Percentiles rank a stretch among this genome's conserved stretches.
Evolutionary conservation across 495 filamentous ascomycete genomes (phyloP).

Genomic region (Aspergillus ostianus): DNA sequence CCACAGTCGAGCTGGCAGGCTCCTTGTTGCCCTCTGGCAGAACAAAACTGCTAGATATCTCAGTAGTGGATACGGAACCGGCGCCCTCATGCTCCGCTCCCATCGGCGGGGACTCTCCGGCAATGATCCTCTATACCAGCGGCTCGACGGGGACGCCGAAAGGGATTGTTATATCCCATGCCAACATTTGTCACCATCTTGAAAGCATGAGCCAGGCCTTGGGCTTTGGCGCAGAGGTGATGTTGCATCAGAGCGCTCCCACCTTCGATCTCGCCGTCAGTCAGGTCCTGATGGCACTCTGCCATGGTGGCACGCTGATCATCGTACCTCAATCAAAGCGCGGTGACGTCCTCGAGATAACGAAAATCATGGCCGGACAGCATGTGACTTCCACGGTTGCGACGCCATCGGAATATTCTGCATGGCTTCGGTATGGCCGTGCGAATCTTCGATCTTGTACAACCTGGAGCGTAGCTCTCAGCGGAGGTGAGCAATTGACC

Average conservation of each 20-base stretch:
- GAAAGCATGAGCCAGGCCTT: slow-evolving; percentile 23
- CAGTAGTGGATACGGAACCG: background rate
- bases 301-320: slow-evolving; percentile 34
- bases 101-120: slow-evolving; percentile 16
- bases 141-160: slow-evolving; percentile 40
- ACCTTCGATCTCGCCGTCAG: slow-evolving; percentile 35
- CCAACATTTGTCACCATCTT: slow-evolving; percentile 29
- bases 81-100: background rate
- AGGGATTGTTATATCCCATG: slow-evolving; percentile 36
- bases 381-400: slow-evolving; percentile 37
- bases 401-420: slow-evolving; percentile 42
- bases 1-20: background rate
- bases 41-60: background rate
- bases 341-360: slow-evolving; percentile 32
- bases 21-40: background rate
- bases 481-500: slow-evolving; percentile 5
- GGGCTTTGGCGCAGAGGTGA: slow-evolving; percentile 23
- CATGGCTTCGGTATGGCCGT: slow-evolving; percentile 32
- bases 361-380: slow-evolving; percentile 32
- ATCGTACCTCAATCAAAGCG: slow-evolving; percentile 16
- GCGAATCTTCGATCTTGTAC: slow-evolving; percentile 4
- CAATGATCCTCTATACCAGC: slow-evolving; percentile 41
- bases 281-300: slow-evolving; percentile 34
- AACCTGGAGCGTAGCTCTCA: background rate
- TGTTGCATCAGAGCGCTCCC: slow-evolving; percentile 45